A percentile compares a stretch with the other conserved stretches of the same genome.
phyloP scores from a whole-genome alignment of 2,329 filamentous ascomycete genomes.

The Boeremia lycopersici region DNA sequence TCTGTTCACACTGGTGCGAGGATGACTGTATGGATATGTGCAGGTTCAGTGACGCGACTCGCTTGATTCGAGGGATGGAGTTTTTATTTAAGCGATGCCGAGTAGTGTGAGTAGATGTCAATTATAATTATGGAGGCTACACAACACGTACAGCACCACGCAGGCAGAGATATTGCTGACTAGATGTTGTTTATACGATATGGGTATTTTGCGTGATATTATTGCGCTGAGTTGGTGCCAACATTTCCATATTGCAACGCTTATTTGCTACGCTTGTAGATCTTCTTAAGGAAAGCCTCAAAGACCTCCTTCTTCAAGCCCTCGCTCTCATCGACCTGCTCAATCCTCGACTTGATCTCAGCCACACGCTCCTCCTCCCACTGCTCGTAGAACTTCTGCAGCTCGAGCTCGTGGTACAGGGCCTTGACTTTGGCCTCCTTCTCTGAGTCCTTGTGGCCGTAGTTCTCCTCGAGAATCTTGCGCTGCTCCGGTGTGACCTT shows the following conservation, averaged over 20 bases:
- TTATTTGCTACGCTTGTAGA: conserved; percentile 98
- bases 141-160: no score
- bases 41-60: no score
- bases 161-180: no score
- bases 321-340: conserved; percentile 78
- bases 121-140: no score
- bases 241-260: neutral
- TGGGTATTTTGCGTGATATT: conserved; percentile 5
- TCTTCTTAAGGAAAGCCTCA: conserved; percentile 89
- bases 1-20: no score
- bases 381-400: conserved; percentile 81
- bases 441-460: conserved; percentile 85
- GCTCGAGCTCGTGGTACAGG: conserved; percentile 82
- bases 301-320: conserved; percentile 92
- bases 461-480: conserved; percentile 86
- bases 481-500: conserved; percentile 84
- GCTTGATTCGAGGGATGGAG: no score
- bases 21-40: no score
- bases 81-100: no score
- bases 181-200: no score
- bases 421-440: conserved; percentile 87
- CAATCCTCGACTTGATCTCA: conserved; percentile 79
- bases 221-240: neutral
- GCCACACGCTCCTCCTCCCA: conserved; percentile 87
- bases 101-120: no score